Conservation (phyloP, 208 protist species). For the Trypanosoma melophagium region DNA sequence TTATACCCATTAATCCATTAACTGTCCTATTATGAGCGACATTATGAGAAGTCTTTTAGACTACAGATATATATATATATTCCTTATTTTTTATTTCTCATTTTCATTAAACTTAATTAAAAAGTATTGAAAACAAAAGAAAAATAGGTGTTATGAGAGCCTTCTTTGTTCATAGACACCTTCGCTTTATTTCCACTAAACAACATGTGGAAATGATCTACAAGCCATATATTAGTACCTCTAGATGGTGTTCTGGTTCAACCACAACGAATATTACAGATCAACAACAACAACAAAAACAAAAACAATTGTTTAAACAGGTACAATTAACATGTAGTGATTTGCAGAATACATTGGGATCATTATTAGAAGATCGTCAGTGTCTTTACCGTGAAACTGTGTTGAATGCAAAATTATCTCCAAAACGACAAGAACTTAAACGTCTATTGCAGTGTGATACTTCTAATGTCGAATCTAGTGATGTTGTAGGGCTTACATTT, state of each 20-base stretch:
- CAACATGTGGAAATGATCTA: not conserved
- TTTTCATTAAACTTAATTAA: not conserved
- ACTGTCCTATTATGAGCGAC: not conserved
- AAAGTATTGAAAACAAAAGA: not conserved
- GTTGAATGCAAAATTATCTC: slow-evolving; percentile 22
- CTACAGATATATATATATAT: not conserved
- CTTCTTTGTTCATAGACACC: not conserved
- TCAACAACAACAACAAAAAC: too few relatives aligned
- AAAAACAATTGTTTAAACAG: not conserved
- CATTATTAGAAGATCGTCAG: slow-evolving; percentile 41
- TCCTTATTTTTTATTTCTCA: slow-evolving; percentile 10
- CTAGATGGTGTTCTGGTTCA: not conserved
- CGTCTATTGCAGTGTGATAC: slow-evolving; percentile 12
- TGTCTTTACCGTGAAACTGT: slow-evolving; percentile 41
- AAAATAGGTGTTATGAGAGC: not conserved
- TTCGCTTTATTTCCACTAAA: not conserved
- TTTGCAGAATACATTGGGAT: slow-evolving; percentile 9
- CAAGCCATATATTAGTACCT: not conserved
- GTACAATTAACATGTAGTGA: slow-evolving; percentile 4
- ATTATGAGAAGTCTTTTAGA: too few relatives aligned
- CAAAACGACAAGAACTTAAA: slow-evolving; percentile 18
- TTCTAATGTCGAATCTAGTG: not conserved
- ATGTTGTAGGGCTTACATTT: slow-evolving; percentile 12
- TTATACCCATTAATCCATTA: too few relatives aligned
- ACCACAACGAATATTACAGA: not conserved